Base-by-base conservation (phyloP, 2,329 filamentous ascomycete species). In the Endoconidiophora polonica region DNA sequence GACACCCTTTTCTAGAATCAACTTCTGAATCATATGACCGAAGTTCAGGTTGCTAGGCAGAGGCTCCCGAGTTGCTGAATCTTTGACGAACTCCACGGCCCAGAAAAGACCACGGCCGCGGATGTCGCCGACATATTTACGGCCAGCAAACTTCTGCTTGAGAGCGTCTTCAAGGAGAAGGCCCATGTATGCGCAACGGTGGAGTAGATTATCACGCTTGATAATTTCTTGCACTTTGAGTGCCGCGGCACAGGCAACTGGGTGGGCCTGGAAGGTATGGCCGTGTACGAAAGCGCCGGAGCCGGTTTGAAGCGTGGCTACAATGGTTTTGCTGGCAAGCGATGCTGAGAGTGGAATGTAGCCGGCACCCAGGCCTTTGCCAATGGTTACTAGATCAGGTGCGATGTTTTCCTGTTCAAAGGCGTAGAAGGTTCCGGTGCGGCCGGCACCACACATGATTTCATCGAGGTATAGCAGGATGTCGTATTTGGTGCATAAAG, bases 381-480 rank as follows among this genome's bases (percentile, higher is more conserved):
- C 76, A 36, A 79, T 64, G 2, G 73, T 72, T 57, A 75, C 68
- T 6, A 81, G 66, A 56, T 80, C 76, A 0, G 77, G 77, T 1
- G 50, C 43, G 4, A 57, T 56, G 3, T 54, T 57, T 26, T 80
- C 72, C 44, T 79, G 70, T 57, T 82, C 68, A 71, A 74, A 83
- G 0, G 77, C 74, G 61, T 83, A 73, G 56, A 83, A 62, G 4
- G 67, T 74, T 0, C 77, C 78, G 0, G 69, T 72, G 2, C 79
- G 70, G 2, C 79, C 79, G 62, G 76, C 74, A 7, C 79, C 79
- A 46, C 73, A 80, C 81, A 86, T 86, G 53, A 86, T 71, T 59
- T 77, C 71, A 50, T 77, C 74, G 0, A 76, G 54, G n/a, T 76
- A 67, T 4, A 79, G 63, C 2, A 80, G 65, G 0, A 72, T 70